Percentiles rank a stretch among this genome's conserved stretches.
These are phyloP conservation scores for Cercospora zeina DNA, from an alignment of 2,329 filamentous ascomycete species.

Conservation along the genomic window DNA sequence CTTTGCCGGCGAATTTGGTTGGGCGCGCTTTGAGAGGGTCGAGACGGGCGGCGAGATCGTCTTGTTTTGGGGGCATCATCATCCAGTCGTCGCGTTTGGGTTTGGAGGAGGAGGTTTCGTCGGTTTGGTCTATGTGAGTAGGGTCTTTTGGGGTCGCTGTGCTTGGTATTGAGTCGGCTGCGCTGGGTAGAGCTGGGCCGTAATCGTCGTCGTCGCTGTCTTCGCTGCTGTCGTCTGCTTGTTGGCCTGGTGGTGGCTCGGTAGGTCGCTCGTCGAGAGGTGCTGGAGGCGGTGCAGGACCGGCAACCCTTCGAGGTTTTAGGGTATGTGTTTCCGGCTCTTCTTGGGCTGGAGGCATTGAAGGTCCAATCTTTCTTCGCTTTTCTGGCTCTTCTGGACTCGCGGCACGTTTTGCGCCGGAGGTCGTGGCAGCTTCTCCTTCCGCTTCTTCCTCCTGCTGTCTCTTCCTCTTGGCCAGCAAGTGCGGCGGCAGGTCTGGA, in stretches of 20 bases:
- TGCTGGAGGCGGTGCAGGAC: slow-evolving; percentile 57
- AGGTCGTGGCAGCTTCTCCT: slow-evolving; percentile 41
- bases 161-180: slow-evolving; percentile 8
- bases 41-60: slow-evolving; percentile 59
- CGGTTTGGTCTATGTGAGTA: slow-evolving; percentile 32
- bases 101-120: slow-evolving; percentile 31
- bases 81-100: slow-evolving; percentile 71
- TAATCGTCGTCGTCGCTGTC: slow-evolving; percentile 48
- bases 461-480: slow-evolving; percentile 56
- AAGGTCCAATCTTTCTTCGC: slow-evolving; percentile 56
- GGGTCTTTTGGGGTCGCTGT: not conserved
- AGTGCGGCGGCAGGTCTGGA: slow-evolving; percentile 67
- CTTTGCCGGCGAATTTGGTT: slow-evolving; percentile 75
- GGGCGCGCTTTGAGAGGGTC: slow-evolving; percentile 82
- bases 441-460: slow-evolving; percentile 46
- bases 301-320: slow-evolving; percentile 49
- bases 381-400: slow-evolving; percentile 50
- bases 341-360: slow-evolving; percentile 42
- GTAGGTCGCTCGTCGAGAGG: slow-evolving; percentile 50
- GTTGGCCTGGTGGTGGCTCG: slow-evolving; percentile 38
- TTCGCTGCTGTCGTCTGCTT: slow-evolving; percentile 38
- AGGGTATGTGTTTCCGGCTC: not conserved
- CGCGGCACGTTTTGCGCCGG: slow-evolving; percentile 39
- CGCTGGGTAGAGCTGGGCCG: slow-evolving; percentile 47
- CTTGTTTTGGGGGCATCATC: slow-evolving; percentile 53